Conservation (phyloP, 2,329 filamentous ascomycete genomes). For the Hymenoscyphus fraxineus region DNA sequence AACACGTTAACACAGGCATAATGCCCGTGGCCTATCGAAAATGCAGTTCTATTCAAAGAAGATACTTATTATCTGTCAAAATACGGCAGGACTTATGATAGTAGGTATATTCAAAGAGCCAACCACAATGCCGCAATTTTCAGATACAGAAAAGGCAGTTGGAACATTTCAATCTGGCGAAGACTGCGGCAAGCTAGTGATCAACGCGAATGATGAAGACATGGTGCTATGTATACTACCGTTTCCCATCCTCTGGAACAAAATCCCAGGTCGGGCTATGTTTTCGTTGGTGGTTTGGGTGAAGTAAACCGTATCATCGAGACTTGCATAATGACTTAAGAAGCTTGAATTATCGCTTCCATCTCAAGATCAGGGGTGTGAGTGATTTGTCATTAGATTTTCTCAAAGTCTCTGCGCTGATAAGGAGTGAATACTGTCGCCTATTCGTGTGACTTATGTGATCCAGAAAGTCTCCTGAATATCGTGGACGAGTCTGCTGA, state of each 20-base stretch:
- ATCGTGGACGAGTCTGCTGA: constrained; percentile 28
- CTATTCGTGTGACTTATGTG: constrained; percentile 45
- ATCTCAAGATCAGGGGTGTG: constrained; percentile 20
- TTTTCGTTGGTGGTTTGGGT: constrained; percentile 26
- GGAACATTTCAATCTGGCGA: constrained; percentile 4
- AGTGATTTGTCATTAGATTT: background rate
- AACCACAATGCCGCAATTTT: background rate
- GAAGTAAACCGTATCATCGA: constrained; percentile 22
- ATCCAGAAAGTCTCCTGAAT: constrained; percentile 32
- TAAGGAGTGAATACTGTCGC: constrained; percentile 40
- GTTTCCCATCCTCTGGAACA: constrained; percentile 10
- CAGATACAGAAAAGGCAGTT: background rate
- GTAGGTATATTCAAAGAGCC: background rate
- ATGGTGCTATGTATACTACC: constrained; percentile 1
- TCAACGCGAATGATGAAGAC: constrained; percentile 1
- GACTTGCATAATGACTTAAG: constrained; percentile 10
- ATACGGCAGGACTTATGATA: background rate
- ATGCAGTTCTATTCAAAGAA: background rate
- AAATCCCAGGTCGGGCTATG: constrained; percentile 15
- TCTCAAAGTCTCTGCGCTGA: constrained; percentile 7
- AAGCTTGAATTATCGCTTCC: constrained; percentile 15
- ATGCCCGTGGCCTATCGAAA: background rate
- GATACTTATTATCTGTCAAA: background rate
- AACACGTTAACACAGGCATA: no score
- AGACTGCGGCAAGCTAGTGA: constrained; percentile 16